These are phyloP conservation scores for Penicillium desertorum DNA, from an alignment of 495 filamentous ascomycete genomes.

Conservation along the genomic window DNA sequence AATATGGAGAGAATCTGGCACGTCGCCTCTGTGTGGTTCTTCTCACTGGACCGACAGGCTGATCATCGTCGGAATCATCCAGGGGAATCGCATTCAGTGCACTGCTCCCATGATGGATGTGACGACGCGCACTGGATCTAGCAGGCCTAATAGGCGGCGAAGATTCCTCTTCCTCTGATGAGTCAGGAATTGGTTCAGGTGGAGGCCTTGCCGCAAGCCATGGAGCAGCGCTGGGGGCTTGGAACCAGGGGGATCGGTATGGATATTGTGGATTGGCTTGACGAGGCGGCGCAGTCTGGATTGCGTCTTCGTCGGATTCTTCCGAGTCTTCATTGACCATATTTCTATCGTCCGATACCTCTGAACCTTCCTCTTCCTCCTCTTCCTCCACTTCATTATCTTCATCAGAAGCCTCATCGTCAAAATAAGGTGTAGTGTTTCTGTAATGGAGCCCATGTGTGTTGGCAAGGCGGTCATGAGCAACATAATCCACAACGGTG, in stretches of 20 bases:
- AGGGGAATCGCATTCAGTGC: conserved; percentile 23
- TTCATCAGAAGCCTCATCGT: conserved; percentile 7
- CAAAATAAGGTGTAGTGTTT: conserved; percentile 2
- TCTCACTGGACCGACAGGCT: conserved; percentile 29
- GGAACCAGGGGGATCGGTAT: not conserved
- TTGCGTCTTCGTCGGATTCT: conserved; percentile 11
- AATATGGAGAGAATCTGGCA: conserved; percentile 29
- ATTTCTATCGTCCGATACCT: conserved; percentile 8
- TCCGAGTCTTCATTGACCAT: conserved; percentile 10
- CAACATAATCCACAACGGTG: conserved; percentile 1
- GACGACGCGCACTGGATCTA: not conserved
- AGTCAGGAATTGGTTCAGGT: not conserved
- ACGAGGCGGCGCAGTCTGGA: not conserved
- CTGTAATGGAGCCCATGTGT: not conserved
- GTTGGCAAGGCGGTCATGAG: not conserved
- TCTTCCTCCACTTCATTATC: too few relatives aligned
- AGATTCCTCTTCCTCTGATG: not conserved
- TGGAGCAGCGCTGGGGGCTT: conserved; percentile 1
- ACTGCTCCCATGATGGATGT: not conserved
- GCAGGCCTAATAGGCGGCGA: not conserved
- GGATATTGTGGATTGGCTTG: not conserved
- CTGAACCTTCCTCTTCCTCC: not conserved
- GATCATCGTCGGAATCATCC: conserved; percentile 32
- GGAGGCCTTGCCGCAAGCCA: conserved; percentile 4
- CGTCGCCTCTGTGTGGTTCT: conserved; percentile 22